Evolutionary conservation across 2,329 filamentous ascomycete species (phyloP), one percentile per base, ranked within the genome.

Genomic region (Trematosphaeria pertusa): DNA sequence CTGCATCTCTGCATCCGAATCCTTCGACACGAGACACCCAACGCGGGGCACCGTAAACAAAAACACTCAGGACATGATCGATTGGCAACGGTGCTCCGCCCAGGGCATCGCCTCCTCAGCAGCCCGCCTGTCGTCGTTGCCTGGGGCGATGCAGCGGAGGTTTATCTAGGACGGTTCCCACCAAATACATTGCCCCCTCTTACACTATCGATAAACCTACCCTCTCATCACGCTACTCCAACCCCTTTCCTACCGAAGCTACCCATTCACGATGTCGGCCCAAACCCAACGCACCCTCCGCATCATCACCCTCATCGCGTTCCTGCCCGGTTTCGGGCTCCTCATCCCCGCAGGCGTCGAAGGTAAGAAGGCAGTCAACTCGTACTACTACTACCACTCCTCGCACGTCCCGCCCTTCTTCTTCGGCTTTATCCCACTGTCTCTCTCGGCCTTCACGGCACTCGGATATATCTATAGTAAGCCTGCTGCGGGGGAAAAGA

Each of bases 381-480:
- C 34, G 14, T 18, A 11, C n/a, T 22, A 30, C 11, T 32, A 31
- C n/a, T 17, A 37, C 12, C 15, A 33, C 9, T 28, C 30, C 7
- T 46, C 47, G 17, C 5, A 20, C 20, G 44, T 46, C 1, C 42
- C 48, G 5, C 31, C 47, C 8, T 56, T 56, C 39, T 50, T 44
- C 41, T 58, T 58, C 20, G 53, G 45, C 21, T 60, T 46, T 21
- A 48, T 60, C n/a, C 52, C 55, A 3, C 40, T 60, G 17, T 46
- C 43, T 3, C 20, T 58, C 15, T 51, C 57, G 4, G 32, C 21
- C 15, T 15, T 31, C 37, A 32, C 24, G 9, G 11, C 26, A 8
- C 34, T 35, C 17, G 47, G n/a, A n/a, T 19, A 36, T 54, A 10
- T 49, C 53, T 11, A n/a, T 30, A 3, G 14, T 26, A 14, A 46